Evolutionary conservation across 2,329 filamentous ascomycete species (phyloP), one percentile per base, ranked within the genome.

Genomic region (Claviceps africana): DNA sequence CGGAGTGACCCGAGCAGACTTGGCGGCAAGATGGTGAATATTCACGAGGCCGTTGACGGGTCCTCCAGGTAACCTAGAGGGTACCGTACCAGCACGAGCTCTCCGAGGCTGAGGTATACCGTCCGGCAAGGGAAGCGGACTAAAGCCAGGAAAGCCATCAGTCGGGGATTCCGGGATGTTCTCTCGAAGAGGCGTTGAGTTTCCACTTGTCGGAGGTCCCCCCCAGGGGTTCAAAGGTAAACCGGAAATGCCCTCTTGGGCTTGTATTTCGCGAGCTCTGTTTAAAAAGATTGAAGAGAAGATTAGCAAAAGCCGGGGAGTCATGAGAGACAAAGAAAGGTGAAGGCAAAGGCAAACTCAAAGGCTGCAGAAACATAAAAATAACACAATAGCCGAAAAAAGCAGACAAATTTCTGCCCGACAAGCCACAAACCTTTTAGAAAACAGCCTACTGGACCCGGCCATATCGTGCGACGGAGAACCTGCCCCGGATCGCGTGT

Each of bases 81-180:
- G 93, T n/a, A 98, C 83, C 3, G 93, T 98, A 59, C 93, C 93
- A 55, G 93, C 93, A 66, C 93, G 82, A 60, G 88, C 85, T 65
- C 93, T 83, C 58, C 93, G 82, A 47, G 82, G 79, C 61, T 85
- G 77, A 52, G 85, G 81, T 55, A 85, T 65, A 53, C 74, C 77
- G 57, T 83, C 78, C 57, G 85, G 78, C 9, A 83, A 77, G 43
- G 85, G 78, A 43, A 86, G 76, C 60, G 83, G 81, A 57, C 85
- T 79, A 65, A 95, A 88, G 67, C 95, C 90, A 54, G 93, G 90
- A 61, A 97, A 97, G 59, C 87, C 91, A 72, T 96, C 91, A 58
- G 86, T 93, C 33, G 93, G 93, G 37, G 91, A 96, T 71, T 98
- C 93, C 57, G 91, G 90, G 56, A 98, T 97, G 58, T 91, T 96